Evolutionary conservation across 2,329 filamentous ascomycete genomes (phyloP).

Genomic region (Xylariales sp.): DNA sequence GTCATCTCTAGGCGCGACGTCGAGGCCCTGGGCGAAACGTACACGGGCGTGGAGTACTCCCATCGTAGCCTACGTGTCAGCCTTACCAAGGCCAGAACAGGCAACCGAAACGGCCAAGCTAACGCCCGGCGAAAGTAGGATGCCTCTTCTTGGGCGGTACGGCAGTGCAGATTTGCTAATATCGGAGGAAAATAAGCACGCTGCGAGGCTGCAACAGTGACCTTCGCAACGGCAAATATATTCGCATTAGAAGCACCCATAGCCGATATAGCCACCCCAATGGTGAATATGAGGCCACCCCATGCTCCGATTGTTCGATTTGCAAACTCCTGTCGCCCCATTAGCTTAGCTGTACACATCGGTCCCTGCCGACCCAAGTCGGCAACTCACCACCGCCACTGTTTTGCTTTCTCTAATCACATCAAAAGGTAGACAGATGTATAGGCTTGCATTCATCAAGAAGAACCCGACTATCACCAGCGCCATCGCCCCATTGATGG

Average conservation of each 20-base stretch:
- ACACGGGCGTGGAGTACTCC: constrained; percentile 39
- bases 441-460: constrained; percentile 57
- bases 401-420: constrained; percentile 55
- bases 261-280: constrained; percentile 55
- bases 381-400: constrained; percentile 55
- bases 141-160: constrained; percentile 46
- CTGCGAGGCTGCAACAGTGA: constrained; percentile 54
- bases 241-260: constrained; percentile 58
- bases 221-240: constrained; percentile 57
- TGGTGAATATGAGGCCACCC: constrained; percentile 54
- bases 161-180: constrained; percentile 46
- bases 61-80: constrained; percentile 43
- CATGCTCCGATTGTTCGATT: constrained; percentile 50
- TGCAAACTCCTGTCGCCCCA: constrained; percentile 45
- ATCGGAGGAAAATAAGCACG: constrained; percentile 46
- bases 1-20: constrained; percentile 2
- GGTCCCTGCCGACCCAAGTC: constrained; percentile 31
- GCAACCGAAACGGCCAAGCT: constrained; percentile 37
- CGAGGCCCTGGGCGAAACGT: constrained; percentile 36
- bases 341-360: constrained; percentile 31
- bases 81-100: constrained; percentile 40
- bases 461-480: constrained; percentile 56
- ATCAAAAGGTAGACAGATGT: constrained; percentile 56
- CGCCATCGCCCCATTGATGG: constrained; percentile 56
- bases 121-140: constrained; percentile 41